A percentile compares a stretch with the other conserved stretches of the same genome.
Conservation (phyloP, 192 early-diverging fungal species). For the Backusella liffmaniae region DNA sequence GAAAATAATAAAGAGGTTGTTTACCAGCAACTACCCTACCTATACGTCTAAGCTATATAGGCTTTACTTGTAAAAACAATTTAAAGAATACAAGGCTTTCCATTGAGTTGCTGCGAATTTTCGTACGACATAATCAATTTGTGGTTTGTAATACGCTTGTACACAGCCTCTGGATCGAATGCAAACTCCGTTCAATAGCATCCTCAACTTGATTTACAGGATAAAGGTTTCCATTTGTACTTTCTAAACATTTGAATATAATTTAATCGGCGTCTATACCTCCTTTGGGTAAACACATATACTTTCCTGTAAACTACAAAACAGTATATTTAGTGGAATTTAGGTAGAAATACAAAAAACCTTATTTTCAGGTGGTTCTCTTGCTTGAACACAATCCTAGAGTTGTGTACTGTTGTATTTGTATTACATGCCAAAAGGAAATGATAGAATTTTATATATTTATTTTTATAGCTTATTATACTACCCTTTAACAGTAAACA, state of each 20-base stretch:
- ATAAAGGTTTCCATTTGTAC: not conserved
- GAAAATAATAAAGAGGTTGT: not conserved
- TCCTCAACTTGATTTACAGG: not conserved
- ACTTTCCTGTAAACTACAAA: not conserved
- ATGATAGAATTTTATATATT: not conserved
- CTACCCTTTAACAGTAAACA: not conserved
- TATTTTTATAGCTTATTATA: not conserved
- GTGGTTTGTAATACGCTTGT: not conserved
- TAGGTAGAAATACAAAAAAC: not conserved
- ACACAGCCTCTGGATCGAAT: not conserved
- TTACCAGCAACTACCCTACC: not conserved
- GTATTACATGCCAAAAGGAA: conserved; percentile 5
- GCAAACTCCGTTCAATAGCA: not conserved
- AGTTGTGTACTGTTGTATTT: conserved; percentile 5
- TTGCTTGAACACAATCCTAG: not conserved
- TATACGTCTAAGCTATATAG: not conserved
- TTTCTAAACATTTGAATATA: not conserved
- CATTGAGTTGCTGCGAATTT: not conserved
- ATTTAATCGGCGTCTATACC: not conserved
- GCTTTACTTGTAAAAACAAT: not conserved
- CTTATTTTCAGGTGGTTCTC: not conserved
- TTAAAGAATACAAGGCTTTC: not conserved
- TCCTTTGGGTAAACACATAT: not conserved
- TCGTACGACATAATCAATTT: not conserved
- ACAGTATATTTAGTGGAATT: not conserved